These are phyloP conservation scores for Aspergillus sp. DNA, from an alignment of 2,329 filamentous ascomycete species.

Conservation along the genomic window DNA sequence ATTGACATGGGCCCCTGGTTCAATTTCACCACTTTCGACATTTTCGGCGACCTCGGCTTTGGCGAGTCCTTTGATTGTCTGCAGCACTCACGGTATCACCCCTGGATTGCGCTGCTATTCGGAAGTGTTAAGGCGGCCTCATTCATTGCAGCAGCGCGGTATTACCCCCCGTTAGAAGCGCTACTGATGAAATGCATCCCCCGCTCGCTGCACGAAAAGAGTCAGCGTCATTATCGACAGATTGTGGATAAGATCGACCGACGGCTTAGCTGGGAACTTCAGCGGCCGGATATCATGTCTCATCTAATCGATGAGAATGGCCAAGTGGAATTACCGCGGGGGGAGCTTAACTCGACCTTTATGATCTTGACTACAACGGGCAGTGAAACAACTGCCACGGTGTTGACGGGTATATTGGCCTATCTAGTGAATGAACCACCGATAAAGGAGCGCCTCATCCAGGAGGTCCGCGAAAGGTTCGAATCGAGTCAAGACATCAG, in stretches of 20 bases:
- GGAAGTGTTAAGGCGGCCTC: constrained; percentile 26
- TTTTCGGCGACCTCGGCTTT: constrained; percentile 39
- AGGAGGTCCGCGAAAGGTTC: background rate
- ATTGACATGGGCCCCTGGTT: constrained; percentile 27
- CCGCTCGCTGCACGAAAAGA: constrained; percentile 17
- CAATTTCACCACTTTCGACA: constrained; percentile 36
- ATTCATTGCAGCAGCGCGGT: constrained; percentile 24
- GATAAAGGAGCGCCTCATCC: background rate
- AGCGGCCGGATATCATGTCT: too few species aligned
- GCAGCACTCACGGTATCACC: constrained; percentile 27
- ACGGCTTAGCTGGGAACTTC: too few species aligned
- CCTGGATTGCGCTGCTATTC: constrained; percentile 33
- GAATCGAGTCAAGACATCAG: constrained; percentile 5
- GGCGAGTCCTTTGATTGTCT: constrained; percentile 37
- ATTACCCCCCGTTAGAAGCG: constrained; percentile 17
- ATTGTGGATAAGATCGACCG: constrained; percentile 16
- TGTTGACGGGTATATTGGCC: constrained; percentile 1
- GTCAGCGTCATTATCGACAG: constrained; percentile 17
- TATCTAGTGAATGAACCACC: constrained; percentile 5
- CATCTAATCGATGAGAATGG: too few species aligned
- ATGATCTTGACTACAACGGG: constrained; percentile 19
- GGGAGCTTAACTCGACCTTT: too few species aligned
- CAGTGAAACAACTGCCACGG: constrained; percentile 28
- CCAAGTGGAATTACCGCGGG: too few species aligned
- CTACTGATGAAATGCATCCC: constrained; percentile 21